Base-by-base conservation (phyloP, 2,329 filamentous ascomycete genomes). In the Dactylonectria macrodidyma region DNA sequence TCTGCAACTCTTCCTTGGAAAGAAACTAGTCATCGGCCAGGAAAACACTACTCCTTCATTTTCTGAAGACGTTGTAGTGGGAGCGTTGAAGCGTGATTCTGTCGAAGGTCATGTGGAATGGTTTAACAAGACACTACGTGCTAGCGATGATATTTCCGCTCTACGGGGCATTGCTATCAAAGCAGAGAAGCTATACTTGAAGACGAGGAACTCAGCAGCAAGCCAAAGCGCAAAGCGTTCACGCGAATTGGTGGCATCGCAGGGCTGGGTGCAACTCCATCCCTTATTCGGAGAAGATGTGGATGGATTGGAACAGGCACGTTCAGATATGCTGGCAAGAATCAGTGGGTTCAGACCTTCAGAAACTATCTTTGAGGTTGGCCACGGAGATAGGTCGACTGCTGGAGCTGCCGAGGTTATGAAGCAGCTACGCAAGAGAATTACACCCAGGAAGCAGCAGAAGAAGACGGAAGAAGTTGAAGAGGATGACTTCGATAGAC, bases 281-380 rank as follows among this genome's bases (percentile, higher is more conserved):
- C 87, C 92, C 6, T 84, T 99, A 1, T 98, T 98, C 78, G 91
- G 91, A 41, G 86, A 92, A 61, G 89, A 92, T 59, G 88, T 88
- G 1, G 87, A 90, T 63, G 84, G 88, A 38, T 82, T 88, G 33
- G 93, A 95, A 76, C 87, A 90, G 67, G 91, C 93, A 56, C 89
- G 95, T 36, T 90, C 95, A 56, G 91, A 92, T 58, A 97, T 99
- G 93, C 85, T 99, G 34, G 94, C 94, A 36, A 90, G 91, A 66
- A 94, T 99, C 65, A 95, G 94, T 75, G 92, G 92, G 2, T 99
- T 96, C 83, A 90, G 94, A 74, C 96, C 97, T 0, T 87, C 91
- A 50, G 96, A 99, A 81, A 98, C 95, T 0, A 94, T 99, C n/a
- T 99, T 99, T 75, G 96, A 99, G 81, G 91, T 98, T 70, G 93